These are phyloP conservation scores for Tetragonia tetragonoides DNA, from an alignment of 148 eudicot genomes.

Conservation along the genomic window DNA sequence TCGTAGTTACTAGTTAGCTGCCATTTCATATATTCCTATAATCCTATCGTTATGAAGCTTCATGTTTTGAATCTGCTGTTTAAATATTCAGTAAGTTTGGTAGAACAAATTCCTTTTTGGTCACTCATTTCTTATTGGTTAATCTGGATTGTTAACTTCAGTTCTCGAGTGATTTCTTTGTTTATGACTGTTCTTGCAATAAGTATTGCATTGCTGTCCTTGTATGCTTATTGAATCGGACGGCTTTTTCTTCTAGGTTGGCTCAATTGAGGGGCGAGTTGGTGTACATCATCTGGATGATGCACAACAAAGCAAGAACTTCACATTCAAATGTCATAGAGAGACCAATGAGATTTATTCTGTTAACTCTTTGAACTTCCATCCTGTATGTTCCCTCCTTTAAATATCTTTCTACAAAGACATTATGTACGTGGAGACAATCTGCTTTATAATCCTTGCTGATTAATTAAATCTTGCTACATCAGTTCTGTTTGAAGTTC, in stretches of 20 bases:
- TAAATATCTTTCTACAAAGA: neutral
- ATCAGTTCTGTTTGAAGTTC: too few relatives aligned
- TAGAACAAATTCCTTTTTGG: neutral
- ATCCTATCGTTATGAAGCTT: neutral
- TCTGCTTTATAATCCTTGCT: neutral
- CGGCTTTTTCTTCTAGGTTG: constrained; percentile 49
- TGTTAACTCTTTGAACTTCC: constrained; percentile 85
- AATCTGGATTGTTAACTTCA: neutral
- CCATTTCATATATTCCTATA: neutral
- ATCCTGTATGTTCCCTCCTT: constrained; percentile 60
- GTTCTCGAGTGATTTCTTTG: neutral
- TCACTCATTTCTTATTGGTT: neutral
- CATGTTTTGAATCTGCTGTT: neutral
- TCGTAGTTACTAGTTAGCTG: neutral
- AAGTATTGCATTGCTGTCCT: neutral
- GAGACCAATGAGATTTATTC: constrained; percentile 83
- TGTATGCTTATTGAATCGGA: constrained; percentile 10
- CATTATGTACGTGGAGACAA: neutral
- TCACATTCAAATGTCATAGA: constrained; percentile 96
- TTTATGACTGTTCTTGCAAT: neutral
- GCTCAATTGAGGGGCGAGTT: constrained; percentile 96
- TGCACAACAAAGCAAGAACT: constrained; percentile 73
- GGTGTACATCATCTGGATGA: constrained; percentile 98
- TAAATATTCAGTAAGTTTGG: neutral
- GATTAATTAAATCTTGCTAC: neutral